These are phyloP conservation scores for Macadamia integrifolia DNA, from an alignment of 164 flowering plant genomes.

Conservation along the genomic window DNA sequence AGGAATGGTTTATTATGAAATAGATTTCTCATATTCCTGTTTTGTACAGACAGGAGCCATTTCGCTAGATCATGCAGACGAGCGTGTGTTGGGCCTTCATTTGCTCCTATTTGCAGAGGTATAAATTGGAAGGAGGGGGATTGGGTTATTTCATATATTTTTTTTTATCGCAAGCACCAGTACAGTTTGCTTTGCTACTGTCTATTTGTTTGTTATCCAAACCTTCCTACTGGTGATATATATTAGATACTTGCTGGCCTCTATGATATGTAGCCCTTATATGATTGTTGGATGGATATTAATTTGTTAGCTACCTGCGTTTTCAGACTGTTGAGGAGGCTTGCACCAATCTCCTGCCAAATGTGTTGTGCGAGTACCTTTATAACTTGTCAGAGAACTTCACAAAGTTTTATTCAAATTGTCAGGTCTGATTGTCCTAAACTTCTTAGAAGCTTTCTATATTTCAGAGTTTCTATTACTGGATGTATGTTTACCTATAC, in stretches of 20 bases:
- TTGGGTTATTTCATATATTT: background rate
- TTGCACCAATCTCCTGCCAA: conserved; percentile 70
- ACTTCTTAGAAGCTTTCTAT: background rate
- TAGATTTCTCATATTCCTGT: conserved; percentile 4
- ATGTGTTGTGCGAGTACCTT: conserved; percentile 76
- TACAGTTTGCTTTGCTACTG: background rate
- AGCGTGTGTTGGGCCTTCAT: conserved; percentile 79
- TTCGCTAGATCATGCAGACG: conserved; percentile 58
- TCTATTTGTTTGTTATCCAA: background rate
- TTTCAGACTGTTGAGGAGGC: conserved; percentile 81
- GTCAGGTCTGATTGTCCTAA: conserved; percentile 49
- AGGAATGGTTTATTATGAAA: background rate
- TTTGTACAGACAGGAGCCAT: conserved; percentile 52
- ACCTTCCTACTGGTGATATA: background rate
- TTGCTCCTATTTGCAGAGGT: conserved; percentile 92
- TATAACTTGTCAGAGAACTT: conserved; percentile 74
- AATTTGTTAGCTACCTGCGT: background rate
- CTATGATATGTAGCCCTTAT: too few species aligned
- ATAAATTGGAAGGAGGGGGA: background rate
- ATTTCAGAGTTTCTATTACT: background rate
- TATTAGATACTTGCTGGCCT: too few species aligned
- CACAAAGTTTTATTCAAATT: conserved; percentile 68
- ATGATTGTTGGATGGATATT: too few species aligned
- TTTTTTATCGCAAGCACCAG: background rate
- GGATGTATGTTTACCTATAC: background rate